Percentiles rank a stretch among this genome's conserved stretches.
Conservation (phyloP, 2,329 filamentous ascomycete genomes). For the Aspergillus niger region DNA sequence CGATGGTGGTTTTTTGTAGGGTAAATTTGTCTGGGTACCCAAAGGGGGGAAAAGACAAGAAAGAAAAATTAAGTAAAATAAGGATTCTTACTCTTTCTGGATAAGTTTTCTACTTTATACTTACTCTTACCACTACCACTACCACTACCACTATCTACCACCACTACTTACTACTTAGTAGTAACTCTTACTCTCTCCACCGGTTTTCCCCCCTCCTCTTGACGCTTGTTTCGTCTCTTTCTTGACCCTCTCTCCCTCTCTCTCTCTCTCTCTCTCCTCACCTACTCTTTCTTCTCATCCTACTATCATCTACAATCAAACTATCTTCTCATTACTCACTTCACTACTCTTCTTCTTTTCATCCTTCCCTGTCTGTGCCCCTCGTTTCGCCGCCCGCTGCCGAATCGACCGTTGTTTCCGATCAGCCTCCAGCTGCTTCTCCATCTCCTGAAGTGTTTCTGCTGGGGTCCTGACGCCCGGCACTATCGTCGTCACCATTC, state of each 20-base stretch:
- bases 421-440: constrained; percentile 31
- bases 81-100: too few relatives aligned
- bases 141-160: neutral
- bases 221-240: too few relatives aligned
- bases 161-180: too few relatives aligned
- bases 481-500: constrained; percentile 23
- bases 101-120: neutral
- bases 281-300: neutral
- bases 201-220: constrained; percentile 1
- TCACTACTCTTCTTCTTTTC: neutral
- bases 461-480: constrained; percentile 10
- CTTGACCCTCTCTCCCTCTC: neutral
- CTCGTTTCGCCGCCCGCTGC: constrained; percentile 23
- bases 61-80: too few relatives aligned
- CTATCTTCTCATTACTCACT: neutral
- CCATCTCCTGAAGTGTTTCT: constrained; percentile 3
- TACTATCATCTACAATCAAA: too few relatives aligned
- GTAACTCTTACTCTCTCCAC: neutral
- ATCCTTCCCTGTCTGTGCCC: constrained; percentile 17
- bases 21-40: too few relatives aligned
- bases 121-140: neutral
- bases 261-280: neutral
- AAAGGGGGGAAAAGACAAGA: too few relatives aligned
- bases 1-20: neutral
- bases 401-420: constrained; percentile 33